These are phyloP conservation scores for Yamadazyma blattariae DNA, from an alignment of 1,139 yeast genomes.

Conservation along the genomic window DNA sequence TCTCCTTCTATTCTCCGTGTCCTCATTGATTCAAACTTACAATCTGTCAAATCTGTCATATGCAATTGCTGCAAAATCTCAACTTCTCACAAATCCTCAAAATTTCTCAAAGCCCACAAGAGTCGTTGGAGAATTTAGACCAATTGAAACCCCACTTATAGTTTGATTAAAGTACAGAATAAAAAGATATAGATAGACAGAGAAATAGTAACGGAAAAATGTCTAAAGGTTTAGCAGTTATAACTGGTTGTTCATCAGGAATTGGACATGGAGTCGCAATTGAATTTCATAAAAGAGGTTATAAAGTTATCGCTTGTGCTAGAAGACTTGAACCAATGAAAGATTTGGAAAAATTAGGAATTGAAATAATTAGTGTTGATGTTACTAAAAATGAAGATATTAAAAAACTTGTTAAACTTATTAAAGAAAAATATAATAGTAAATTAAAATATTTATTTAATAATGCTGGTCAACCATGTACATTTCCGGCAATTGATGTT, in stretches of 20 bases:
- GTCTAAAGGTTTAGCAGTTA: conserved; percentile 39
- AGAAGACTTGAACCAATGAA: conserved; percentile 65
- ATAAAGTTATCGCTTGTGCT: conserved; percentile 61
- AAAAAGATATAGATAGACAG: too few relatives aligned
- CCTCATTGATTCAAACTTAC: too few relatives aligned
- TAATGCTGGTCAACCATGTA: conserved; percentile 62
- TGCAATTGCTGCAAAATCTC: too few relatives aligned
- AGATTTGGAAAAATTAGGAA: conserved; percentile 41
- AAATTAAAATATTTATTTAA: conserved; percentile 61
- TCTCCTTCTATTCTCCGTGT: too few relatives aligned
- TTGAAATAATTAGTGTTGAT: conserved; percentile 24
- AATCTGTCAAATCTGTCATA: too few relatives aligned
- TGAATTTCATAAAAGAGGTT: conserved; percentile 63
- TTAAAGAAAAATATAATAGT: conserved; percentile 34
- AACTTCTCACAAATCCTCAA: too few relatives aligned
- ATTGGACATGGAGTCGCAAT: conserved; percentile 68
- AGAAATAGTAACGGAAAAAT: too few relatives aligned
- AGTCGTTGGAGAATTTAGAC: too few relatives aligned
- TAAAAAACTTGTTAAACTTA: conserved; percentile 35
- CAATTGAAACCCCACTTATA: too few relatives aligned
- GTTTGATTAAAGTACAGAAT: too few relatives aligned
- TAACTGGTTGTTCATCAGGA: conserved; percentile 84
- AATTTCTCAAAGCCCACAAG: too few relatives aligned
- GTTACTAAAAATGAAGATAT: conserved; percentile 56
- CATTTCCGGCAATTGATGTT: conserved; percentile 69